phyloP scores from a whole-genome alignment of 2,329 filamentous ascomycete genomes.

The Alternaria sp. region DNA sequence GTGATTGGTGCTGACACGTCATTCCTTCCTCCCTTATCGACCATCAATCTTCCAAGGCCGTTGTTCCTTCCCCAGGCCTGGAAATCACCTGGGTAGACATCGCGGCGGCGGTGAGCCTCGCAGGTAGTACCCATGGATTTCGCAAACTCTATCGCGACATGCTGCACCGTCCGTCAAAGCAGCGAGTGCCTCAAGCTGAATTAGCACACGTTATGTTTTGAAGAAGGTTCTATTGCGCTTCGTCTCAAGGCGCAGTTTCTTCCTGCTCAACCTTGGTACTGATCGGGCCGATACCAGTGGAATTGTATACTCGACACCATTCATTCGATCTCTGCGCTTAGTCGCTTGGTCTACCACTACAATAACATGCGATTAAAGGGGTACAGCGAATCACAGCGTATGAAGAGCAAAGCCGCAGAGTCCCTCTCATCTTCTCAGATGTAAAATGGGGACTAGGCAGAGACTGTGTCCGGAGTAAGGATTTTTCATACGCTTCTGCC shows the following conservation, averaged over 20 bases:
- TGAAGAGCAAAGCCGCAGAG: not conserved
- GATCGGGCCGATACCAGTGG: not conserved
- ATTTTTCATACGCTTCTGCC: not conserved
- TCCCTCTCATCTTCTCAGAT: not conserved
- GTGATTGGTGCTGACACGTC: conserved; percentile 8
- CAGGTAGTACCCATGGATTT: not conserved
- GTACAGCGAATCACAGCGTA: not conserved
- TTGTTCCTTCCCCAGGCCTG: not conserved
- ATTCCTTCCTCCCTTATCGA: not conserved
- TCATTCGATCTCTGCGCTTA: not conserved
- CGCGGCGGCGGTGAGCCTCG: not conserved
- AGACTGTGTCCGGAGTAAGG: not conserved
- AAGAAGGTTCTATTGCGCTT: not conserved
- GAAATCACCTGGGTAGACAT: not conserved
- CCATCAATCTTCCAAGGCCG: not conserved
- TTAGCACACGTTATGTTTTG: not conserved
- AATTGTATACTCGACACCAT: not conserved
- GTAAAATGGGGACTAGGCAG: not conserved
- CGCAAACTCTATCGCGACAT: not conserved
- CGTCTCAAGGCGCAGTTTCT: not conserved
- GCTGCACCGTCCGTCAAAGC: not conserved
- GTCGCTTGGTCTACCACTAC: not conserved
- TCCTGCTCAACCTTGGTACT: not conserved
- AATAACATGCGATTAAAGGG: not conserved
- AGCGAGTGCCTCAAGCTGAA: not conserved